Percentiles rank a stretch among this genome's conserved stretches.
Conservation (phyloP, 768 basidiomycete genomes). For the Rhodocollybia butyracea region DNA sequence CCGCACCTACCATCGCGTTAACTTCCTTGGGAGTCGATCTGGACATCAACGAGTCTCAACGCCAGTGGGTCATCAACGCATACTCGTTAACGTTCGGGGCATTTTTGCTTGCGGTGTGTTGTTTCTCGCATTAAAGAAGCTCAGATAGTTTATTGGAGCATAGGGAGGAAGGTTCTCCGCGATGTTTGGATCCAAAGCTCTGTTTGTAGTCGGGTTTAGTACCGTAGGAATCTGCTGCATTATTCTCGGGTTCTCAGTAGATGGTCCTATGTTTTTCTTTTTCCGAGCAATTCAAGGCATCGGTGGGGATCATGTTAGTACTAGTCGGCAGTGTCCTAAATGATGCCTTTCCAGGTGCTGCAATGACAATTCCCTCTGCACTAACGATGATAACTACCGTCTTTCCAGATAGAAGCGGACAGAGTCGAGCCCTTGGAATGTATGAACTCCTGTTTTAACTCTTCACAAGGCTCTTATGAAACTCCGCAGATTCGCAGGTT, state of each 20-base stretch:
- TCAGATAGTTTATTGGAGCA: too few species aligned
- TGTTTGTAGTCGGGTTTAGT: slow-evolving; percentile 10
- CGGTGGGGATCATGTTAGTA: not conserved
- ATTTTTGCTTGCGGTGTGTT: slow-evolving; percentile 14
- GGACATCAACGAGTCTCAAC: too few species aligned
- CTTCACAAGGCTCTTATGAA: too few species aligned
- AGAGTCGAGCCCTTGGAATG: slow-evolving; percentile 39
- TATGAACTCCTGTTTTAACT: too few species aligned
- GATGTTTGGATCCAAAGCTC: slow-evolving; percentile 11
- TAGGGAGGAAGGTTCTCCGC: slow-evolving; percentile 13
- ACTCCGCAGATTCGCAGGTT: too few species aligned
- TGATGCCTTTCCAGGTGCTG: slow-evolving; percentile 17
- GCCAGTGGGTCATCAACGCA: slow-evolving; percentile 31
- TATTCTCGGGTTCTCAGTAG: not conserved
- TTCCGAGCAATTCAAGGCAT: slow-evolving; percentile 7
- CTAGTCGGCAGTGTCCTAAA: too few species aligned
- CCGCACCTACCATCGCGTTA: too few species aligned
- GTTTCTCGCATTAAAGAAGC: too few species aligned
- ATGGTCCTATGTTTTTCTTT: slow-evolving; percentile 2
- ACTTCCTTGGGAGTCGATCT: too few species aligned
- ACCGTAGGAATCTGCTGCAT: slow-evolving; percentile 4
- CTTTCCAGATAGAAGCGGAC: slow-evolving; percentile 25
- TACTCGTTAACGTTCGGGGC: slow-evolving; percentile 14
- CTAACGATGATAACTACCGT: slow-evolving; percentile 4
- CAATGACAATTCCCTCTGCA: slow-evolving; percentile 10